Base-by-base conservation (phyloP, 1,139 yeast genomes). In the Pichia sp. region DNA sequence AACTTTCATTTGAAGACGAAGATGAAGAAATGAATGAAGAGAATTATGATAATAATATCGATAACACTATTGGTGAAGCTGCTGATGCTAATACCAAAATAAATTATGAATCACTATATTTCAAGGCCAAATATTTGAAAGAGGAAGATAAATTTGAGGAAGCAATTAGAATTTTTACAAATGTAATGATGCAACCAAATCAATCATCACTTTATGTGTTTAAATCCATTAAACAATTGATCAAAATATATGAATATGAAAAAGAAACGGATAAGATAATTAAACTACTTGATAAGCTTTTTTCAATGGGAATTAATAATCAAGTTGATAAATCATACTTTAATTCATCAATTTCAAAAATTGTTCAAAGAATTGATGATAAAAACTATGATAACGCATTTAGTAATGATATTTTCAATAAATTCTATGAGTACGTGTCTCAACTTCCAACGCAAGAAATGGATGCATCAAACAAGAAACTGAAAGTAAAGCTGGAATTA, bases 151-250 rank as follows among this genome's bases (percentile, higher is more conserved):
- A 80, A 42, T 66, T 71, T 0, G 59, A 59, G 1, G 67, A 60
- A 12, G 85, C 87, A 0, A 58, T 76, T n/a, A 63, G 57, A 3
- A 70, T 68, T 50, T 75, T 81, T 47, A 56, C 59, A 11, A 61
- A 60, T 22, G 69, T 77, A 2, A 60, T 73, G 1, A 58, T 56
- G 0, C 61, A 57, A 18, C 57, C 60, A 5, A 65, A 62, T 13
- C 29, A 34, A 2, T 36, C 47, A 15, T 43, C 57, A 7, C 69
- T 67, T 38, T 79, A 77, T 71, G 60, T 76, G 3, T 82, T 83
- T 63, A 83, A 80, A 55, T 72, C 88, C 0, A 65, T 70, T 46
- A 86, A 86, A 58, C 95, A 86, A 59, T 65, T 76, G 36, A 71
- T 84, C 44, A 86, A 86, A 64, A 65, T 82, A 11, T 63, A 70